Percentiles rank a stretch among this genome's conserved stretches.
phyloP scores from a whole-genome alignment of 2,329 filamentous ascomycete genomes.

The Ophiostoma quercus region DNA sequence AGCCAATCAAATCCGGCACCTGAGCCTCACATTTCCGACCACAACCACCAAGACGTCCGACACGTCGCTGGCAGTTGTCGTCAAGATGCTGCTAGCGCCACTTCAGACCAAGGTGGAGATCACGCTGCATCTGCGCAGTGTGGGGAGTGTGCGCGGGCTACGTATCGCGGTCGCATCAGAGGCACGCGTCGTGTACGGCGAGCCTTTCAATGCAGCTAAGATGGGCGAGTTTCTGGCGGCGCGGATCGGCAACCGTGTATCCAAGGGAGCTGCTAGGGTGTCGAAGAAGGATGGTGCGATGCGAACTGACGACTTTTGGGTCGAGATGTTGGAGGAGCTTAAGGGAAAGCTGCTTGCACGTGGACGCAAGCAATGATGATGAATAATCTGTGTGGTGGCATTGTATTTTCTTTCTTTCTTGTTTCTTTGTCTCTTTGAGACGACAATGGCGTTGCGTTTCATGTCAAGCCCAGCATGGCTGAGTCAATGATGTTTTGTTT shows the following conservation, averaged over 20 bases:
- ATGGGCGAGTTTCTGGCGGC: slow-evolving; percentile 65
- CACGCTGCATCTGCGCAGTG: slow-evolving; percentile 46
- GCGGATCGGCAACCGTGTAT: slow-evolving; percentile 43
- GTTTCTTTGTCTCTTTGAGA: slow-evolving; percentile 10
- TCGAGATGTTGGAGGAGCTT: slow-evolving; percentile 51
- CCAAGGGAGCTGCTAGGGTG: neutral
- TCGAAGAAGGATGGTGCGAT: slow-evolving; percentile 32
- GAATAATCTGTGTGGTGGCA: neutral
- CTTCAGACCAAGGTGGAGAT: slow-evolving; percentile 66
- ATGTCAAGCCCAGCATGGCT: neutral
- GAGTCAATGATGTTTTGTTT: neutral
- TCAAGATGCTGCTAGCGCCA: slow-evolving; percentile 57
- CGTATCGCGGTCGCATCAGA: slow-evolving; percentile 48
- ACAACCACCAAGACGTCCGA: slow-evolving; percentile 60
- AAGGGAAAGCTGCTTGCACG: slow-evolving; percentile 51
- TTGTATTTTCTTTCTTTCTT: slow-evolving; percentile 11
- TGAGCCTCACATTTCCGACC: slow-evolving; percentile 62
- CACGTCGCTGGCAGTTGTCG: slow-evolving; percentile 56
- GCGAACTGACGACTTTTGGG: slow-evolving; percentile 42
- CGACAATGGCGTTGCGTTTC: neutral
- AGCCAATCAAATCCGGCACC: slow-evolving; percentile 53
- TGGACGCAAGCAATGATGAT: slow-evolving; percentile 43
- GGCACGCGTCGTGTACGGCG: slow-evolving; percentile 67
- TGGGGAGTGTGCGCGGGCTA: neutral
- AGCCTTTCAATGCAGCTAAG: slow-evolving; percentile 69